Conservation (phyloP, 352 stramenopile species). For the Nothophytophthora sp. region DNA sequence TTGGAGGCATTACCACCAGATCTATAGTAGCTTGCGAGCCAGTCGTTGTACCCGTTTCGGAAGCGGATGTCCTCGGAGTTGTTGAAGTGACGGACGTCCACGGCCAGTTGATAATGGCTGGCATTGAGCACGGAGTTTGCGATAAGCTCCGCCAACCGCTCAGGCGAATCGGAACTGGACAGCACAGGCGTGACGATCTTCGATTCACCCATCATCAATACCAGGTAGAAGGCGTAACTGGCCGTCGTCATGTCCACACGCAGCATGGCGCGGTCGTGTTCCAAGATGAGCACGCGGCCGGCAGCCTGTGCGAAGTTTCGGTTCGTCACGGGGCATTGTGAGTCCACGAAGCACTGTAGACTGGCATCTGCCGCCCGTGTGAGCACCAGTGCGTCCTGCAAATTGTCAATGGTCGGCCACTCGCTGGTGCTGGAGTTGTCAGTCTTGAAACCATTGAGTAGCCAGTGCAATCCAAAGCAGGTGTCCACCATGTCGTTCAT, state of each 20-base stretch:
- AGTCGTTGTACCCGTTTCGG: slow-evolving; percentile 26
- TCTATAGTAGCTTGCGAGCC: slow-evolving; percentile 11
- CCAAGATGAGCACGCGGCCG: slow-evolving; percentile 32
- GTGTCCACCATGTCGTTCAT: slow-evolving; percentile 15
- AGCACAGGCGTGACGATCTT: slow-evolving; percentile 28
- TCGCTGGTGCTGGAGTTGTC: slow-evolving; percentile 12
- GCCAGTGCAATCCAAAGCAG: slow-evolving; percentile 20
- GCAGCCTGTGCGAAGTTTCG: slow-evolving; percentile 17
- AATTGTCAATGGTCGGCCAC: slow-evolving; percentile 3
- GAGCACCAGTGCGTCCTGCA: slow-evolving; percentile 7
- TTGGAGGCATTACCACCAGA: slow-evolving; percentile 12
- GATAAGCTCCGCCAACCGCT: slow-evolving; percentile 18
- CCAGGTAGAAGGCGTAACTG: slow-evolving; percentile 28
- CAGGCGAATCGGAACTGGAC: slow-evolving; percentile 8
- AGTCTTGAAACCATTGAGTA: slow-evolving; percentile 9
- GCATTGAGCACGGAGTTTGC: slow-evolving; percentile 19
- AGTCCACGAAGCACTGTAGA: slow-evolving; percentile 27
- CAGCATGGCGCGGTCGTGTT: slow-evolving; percentile 14
- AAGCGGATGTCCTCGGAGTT: slow-evolving; percentile 32
- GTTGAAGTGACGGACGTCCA: slow-evolving; percentile 34
- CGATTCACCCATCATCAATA: slow-evolving; percentile 19
- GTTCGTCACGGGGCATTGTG: slow-evolving; percentile 25
- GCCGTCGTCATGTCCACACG: slow-evolving; percentile 16
- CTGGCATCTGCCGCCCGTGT: slow-evolving; percentile 15
- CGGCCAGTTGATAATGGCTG: slow-evolving; percentile 21